Base-by-base conservation (phyloP, 192 early-diverging fungal genomes). In the Coemansia aciculifera region DNA sequence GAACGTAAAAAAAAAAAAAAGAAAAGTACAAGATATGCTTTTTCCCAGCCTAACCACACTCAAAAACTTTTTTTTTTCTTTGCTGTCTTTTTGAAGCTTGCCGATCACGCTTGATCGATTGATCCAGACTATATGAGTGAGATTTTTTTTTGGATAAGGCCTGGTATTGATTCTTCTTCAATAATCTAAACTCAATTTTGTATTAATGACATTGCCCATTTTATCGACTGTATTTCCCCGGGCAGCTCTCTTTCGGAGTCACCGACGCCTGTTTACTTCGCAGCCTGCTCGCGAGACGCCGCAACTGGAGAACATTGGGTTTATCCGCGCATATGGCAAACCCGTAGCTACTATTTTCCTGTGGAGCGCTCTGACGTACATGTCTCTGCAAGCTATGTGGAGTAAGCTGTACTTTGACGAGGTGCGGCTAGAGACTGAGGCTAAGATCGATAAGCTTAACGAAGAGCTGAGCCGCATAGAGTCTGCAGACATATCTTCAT, bases 391-490 rank as follows among this genome's bases (percentile, higher is more conserved):
- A 46, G 79, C 79, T 0, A 49, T 77, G 2, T 81, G 79, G 79
- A 77, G 64, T 64, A 77, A 72, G 49, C 74, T 81, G 31, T 70
- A 81, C 39, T 77, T 70, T 48, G 79, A 81, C 38, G 74, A 77
- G 39, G 46, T 81, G 19, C 59, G 71, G 32, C 62, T 81, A 6
- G 79, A 81, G 48, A 81, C 79, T 9, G 79, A 81, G 43, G 65
- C 73, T 6, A 76, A 67, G 65, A 73, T 81, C 24, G 78, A 80
- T 46, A 52, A 42, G 7, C 65, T 80, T 5, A 56, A 66, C 12
- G 59, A 46, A 5, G 78, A 80, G 69, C 31, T 75, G 12, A 61
- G 36, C 3, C 52, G 43, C 65, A 36, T 73, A n/a, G 51, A 67
- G 29, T 44, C 62, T 24, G 42, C 21, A 32, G 12, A n/a, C 48